A percentile compares a stretch with the other conserved stretches of the same genome.
These are phyloP conservation scores for Ceratobasidium sp. DNA, from an alignment of 1,284 basidiomycete species.

Conservation along the genomic window DNA sequence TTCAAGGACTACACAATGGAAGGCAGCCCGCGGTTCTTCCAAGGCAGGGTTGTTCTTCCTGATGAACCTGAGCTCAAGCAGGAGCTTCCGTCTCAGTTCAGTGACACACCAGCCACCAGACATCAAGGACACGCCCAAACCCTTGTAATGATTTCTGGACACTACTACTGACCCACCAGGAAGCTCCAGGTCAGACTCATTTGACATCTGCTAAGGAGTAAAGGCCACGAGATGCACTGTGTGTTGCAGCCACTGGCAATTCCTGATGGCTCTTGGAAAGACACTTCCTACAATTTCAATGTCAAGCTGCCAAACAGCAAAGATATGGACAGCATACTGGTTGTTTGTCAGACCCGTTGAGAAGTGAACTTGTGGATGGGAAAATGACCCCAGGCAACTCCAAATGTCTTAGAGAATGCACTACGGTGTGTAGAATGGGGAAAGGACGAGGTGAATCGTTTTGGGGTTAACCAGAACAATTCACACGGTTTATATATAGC, in stretches of 20 bases:
- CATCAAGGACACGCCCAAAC: slow-evolving; percentile 56
- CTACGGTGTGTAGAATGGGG: too few relatives aligned
- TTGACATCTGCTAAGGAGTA: slow-evolving; percentile 45
- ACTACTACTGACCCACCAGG: slow-evolving; percentile 36
- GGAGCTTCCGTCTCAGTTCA: slow-evolving; percentile 15
- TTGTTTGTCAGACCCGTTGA: too few relatives aligned
- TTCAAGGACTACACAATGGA: too few relatives aligned
- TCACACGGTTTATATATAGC: too few relatives aligned
- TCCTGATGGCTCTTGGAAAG: slow-evolving; percentile 48
- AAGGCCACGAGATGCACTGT: slow-evolving; percentile 38
- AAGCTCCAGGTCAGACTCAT: slow-evolving; percentile 27
- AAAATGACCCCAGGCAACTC: too few relatives aligned
- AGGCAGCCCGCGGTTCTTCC: too few relatives aligned
- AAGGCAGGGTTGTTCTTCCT: slow-evolving; percentile 42
- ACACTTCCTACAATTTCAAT: slow-evolving; percentile 48
- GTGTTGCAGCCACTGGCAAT: slow-evolving; percentile 49
- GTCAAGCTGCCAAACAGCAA: slow-evolving; percentile 48
- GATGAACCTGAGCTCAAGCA: slow-evolving; percentile 25
- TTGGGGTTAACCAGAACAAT: too few relatives aligned
- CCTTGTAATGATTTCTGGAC: slow-evolving; percentile 4
- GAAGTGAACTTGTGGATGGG: too few relatives aligned
- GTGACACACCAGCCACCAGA: slow-evolving; percentile 44
- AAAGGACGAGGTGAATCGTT: too few relatives aligned
- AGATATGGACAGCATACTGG: slow-evolving; percentile 50
- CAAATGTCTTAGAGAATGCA: too few relatives aligned